These are phyloP conservation scores for Pichia nanzhaoensis DNA, from an alignment of 805 yeast genomes.

Conservation along the genomic window DNA sequence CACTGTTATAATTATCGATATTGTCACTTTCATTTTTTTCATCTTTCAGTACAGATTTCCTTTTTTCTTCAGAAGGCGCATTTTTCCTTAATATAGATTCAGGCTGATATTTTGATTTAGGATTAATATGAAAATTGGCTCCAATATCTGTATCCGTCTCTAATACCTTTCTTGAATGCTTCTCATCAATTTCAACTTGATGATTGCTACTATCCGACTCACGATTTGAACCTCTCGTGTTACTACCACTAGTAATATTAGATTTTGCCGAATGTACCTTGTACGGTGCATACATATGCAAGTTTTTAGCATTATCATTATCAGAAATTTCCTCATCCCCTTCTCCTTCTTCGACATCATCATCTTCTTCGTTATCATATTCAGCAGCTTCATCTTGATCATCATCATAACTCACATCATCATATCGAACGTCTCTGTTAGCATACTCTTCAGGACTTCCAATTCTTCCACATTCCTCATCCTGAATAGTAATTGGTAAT, in stretches of 20 bases:
- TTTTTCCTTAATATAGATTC: conserved; percentile 5
- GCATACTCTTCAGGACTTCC: conserved; percentile 2
- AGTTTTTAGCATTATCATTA: neutral
- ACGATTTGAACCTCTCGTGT: neutral
- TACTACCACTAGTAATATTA: neutral
- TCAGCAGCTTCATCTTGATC: conserved; percentile 3
- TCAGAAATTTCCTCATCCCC: neutral
- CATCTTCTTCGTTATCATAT: neutral
- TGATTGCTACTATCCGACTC: neutral
- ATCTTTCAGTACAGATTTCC: neutral
- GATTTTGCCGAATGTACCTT: neutral
- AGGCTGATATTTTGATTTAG: conserved; percentile 4
- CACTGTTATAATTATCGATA: conserved; percentile 1
- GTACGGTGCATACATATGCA: neutral
- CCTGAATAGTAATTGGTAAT: neutral
- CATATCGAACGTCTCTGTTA: conserved; percentile 5
- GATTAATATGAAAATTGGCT: neutral
- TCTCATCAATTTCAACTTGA: conserved; percentile 7
- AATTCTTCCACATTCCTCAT: conserved; percentile 1
- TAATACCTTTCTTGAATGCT: neutral
- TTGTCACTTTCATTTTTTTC: neutral
- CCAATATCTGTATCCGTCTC: conserved; percentile 7
- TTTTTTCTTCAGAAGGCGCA: neutral
- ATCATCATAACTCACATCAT: neutral
- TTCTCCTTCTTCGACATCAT: neutral